Conservation (phyloP, 179 eudicot genomes). For the Pouteria campechiana region DNA sequence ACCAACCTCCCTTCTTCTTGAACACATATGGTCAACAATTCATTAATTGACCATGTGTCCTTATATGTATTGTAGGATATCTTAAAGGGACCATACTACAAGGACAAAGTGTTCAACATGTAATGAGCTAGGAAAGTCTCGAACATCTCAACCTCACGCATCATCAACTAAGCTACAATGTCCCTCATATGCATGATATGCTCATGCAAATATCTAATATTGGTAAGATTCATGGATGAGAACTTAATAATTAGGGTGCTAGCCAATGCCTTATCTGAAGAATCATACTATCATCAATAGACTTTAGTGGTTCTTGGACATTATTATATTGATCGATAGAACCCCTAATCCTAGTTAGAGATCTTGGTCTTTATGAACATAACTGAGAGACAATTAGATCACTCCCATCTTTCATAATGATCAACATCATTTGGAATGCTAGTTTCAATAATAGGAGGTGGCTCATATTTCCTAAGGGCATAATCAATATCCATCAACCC, state of each 20-base stretch:
- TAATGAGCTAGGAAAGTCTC: neutral
- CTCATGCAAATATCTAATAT: neutral
- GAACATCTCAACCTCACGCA: neutral
- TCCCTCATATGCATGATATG: conserved; percentile 1
- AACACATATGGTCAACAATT: neutral
- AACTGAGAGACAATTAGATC: conserved; percentile 1
- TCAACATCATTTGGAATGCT: too few species aligned
- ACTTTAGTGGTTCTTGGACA: conserved; percentile 4
- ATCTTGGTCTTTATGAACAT: conserved; percentile 5
- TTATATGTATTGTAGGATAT: neutral
- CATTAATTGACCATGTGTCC: neutral
- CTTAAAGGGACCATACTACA: conserved; percentile 1
- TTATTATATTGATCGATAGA: conserved; percentile 1
- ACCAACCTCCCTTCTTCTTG: neutral
- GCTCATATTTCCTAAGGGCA: too few species aligned
- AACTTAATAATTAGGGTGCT: conserved; percentile 1
- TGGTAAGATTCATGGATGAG: neutral
- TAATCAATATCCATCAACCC: too few species aligned
- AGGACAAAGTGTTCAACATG: too few species aligned
- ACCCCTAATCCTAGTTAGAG: neutral
- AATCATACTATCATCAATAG: neutral
- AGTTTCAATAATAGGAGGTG: too few species aligned
- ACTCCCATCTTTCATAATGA: too few species aligned
- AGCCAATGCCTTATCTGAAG: neutral
- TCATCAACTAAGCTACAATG: neutral